phyloP scores from a whole-genome alignment of 345 rosid genomes.

The Raphanus raphanistrum region DNA sequence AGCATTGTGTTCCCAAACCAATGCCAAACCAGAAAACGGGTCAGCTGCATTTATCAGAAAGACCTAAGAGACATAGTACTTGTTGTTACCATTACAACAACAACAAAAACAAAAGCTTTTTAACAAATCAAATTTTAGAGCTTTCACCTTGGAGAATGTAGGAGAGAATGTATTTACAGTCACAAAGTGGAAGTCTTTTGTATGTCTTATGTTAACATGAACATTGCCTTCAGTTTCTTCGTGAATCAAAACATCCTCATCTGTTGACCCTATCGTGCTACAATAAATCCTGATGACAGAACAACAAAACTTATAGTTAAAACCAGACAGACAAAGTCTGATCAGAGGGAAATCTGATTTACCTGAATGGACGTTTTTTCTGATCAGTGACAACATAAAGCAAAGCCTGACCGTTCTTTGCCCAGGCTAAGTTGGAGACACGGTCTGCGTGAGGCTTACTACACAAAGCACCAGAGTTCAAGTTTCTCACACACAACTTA shows the following conservation, averaged over 20 bases:
- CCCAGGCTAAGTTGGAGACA: slow-evolving; percentile 91
- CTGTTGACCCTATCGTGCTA: slow-evolving; percentile 88
- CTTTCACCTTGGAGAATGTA: slow-evolving; percentile 69
- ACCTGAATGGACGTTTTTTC: slow-evolving; percentile 85
- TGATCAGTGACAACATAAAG: slow-evolving; percentile 87
- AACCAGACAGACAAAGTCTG: slow-evolving; percentile 18
- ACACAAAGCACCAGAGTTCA: slow-evolving; percentile 89
- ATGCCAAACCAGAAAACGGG: slow-evolving; percentile 72
- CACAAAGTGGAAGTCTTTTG: slow-evolving; percentile 81
- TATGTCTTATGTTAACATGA: slow-evolving; percentile 65
- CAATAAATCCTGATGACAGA: slow-evolving; percentile 56
- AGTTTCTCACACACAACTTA: slow-evolving; percentile 72
- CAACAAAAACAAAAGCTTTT: not conserved
- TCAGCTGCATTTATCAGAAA: slow-evolving; percentile 92
- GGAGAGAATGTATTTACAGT: slow-evolving; percentile 70
- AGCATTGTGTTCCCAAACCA: slow-evolving; percentile 84
- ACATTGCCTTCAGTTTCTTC: slow-evolving; percentile 74
- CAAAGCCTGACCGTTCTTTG: slow-evolving; percentile 79
- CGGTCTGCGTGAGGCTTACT: slow-evolving; percentile 83
- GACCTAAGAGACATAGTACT: slow-evolving; percentile 70
- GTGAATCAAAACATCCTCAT: slow-evolving; percentile 78
- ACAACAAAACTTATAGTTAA: not conserved
- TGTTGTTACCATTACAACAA: slow-evolving; percentile 32
- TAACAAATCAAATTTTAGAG: not conserved
- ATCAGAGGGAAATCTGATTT: slow-evolving; percentile 47